These are phyloP conservation scores for Berberis vulgaris DNA, from an alignment of 164 flowering plant species.

Conservation along the genomic window DNA sequence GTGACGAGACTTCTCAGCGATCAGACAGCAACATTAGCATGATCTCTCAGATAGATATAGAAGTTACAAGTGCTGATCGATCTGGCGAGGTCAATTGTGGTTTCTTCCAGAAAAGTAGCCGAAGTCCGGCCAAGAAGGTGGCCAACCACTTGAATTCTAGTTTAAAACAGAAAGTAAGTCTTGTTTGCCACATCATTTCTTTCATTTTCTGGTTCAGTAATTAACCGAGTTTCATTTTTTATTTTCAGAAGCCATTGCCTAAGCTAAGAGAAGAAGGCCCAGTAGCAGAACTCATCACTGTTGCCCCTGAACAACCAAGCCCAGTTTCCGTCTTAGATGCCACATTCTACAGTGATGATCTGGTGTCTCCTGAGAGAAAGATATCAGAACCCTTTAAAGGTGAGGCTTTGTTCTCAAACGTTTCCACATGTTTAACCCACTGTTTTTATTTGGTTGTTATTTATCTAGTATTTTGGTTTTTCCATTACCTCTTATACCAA, in stretches of 20 bases:
- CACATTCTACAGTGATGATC: conserved; percentile 59
- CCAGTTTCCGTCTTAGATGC: conserved; percentile 94
- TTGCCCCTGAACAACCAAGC: conserved; percentile 74
- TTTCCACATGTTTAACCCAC: background rate
- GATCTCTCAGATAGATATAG: conserved; percentile 34
- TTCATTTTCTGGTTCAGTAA: conserved; percentile 2
- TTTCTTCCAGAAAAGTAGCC: conserved; percentile 11
- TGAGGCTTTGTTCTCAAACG: conserved; percentile 16
- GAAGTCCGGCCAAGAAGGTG: conserved; percentile 10
- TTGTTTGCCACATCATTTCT: background rate
- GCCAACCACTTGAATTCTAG: conserved; percentile 8
- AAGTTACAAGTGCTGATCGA: conserved; percentile 27
- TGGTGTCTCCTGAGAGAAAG: conserved; percentile 75
- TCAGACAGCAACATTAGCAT: conserved; percentile 31
- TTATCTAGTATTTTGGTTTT: too few relatives aligned
- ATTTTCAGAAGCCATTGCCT: conserved; percentile 28
- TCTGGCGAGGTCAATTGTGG: conserved; percentile 18
- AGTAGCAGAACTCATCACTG: conserved; percentile 25
- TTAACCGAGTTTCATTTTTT: conserved; percentile 11
- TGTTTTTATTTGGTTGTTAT: background rate
- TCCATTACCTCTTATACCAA: too few relatives aligned
- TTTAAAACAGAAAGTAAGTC: conserved; percentile 22
- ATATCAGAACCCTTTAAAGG: conserved; percentile 46
- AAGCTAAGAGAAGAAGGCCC: conserved; percentile 21
- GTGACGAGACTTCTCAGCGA: conserved; percentile 33